Conservation (phyloP, 2,329 filamentous ascomycete species). For the Sclerotinia sclerotiorum region DNA sequence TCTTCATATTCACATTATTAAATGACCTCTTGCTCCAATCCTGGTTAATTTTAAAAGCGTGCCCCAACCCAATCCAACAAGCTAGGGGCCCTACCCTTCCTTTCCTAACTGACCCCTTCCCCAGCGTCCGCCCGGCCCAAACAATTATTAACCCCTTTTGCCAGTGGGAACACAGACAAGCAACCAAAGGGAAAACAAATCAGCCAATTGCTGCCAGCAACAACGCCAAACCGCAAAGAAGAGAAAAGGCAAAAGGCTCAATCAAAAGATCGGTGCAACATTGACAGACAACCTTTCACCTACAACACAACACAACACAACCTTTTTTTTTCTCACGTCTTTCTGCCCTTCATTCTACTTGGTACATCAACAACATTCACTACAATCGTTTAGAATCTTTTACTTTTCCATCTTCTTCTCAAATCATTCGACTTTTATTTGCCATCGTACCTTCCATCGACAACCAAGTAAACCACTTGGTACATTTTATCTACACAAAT, state of each 20-base stretch:
- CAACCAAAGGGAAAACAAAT: neutral
- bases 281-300: neutral
- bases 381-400: neutral
- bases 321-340: neutral
- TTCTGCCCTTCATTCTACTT: neutral
- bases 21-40: neutral
- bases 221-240: neutral
- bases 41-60: neutral
- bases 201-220: neutral
- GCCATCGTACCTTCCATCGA: neutral
- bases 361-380: slow-evolving; percentile 3
- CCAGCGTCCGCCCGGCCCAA: neutral
- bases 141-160: slow-evolving; percentile 5
- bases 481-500: neutral
- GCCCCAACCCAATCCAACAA: neutral
- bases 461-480: neutral
- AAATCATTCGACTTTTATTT: neutral
- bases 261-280: neutral
- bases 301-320: neutral
- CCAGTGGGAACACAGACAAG: neutral
- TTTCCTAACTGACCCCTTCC: neutral
- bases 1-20: neutral
- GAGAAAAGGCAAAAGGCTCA: neutral
- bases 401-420: neutral
- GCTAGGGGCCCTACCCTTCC: neutral